These are phyloP conservation scores for Ganoderma meredithae DNA, from an alignment of 1,284 basidiomycete species.

Conservation along the genomic window DNA sequence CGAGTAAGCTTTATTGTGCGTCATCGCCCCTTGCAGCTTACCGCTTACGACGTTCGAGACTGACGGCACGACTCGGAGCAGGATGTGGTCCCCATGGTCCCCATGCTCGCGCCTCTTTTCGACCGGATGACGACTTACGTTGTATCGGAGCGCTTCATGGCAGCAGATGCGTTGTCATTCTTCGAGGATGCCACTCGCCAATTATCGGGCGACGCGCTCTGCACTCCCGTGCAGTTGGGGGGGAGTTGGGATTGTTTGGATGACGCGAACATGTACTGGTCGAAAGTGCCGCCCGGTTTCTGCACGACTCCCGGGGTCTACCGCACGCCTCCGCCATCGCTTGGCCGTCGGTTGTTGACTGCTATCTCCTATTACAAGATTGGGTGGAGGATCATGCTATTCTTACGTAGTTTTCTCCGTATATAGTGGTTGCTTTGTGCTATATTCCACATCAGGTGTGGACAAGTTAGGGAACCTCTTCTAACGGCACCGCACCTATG, in stretches of 20 bases:
- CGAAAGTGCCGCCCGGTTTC: background rate
- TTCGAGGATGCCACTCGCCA: background rate
- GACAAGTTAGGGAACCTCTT: no score
- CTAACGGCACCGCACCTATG: no score
- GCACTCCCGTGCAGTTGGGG: background rate
- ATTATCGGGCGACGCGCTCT: background rate
- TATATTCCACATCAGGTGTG: no score
- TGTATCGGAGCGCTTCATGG: slow-evolving; percentile 10
- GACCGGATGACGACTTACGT: no score
- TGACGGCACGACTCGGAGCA: no score
- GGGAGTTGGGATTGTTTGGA: background rate
- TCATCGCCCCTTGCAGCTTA: background rate
- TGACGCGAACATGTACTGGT: slow-evolving; percentile 17
- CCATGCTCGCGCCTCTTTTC: no score
- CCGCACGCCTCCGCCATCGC: background rate
- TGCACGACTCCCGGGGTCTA: background rate
- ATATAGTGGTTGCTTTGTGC: background rate
- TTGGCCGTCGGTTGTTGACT: background rate
- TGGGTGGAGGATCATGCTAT: background rate
- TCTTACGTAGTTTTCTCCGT: slow-evolving; percentile 4
- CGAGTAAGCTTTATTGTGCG: slow-evolving; percentile 17
- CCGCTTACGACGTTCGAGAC: no score
- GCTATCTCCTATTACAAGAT: background rate
- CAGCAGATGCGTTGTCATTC: slow-evolving; percentile 16
- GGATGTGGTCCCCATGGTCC: no score